Evolutionary conservation across 2,329 filamentous ascomycete genomes (phyloP), one percentile per base, ranked within the genome.

Genomic region (Nothophaeocryptopus gaeumannii): DNA sequence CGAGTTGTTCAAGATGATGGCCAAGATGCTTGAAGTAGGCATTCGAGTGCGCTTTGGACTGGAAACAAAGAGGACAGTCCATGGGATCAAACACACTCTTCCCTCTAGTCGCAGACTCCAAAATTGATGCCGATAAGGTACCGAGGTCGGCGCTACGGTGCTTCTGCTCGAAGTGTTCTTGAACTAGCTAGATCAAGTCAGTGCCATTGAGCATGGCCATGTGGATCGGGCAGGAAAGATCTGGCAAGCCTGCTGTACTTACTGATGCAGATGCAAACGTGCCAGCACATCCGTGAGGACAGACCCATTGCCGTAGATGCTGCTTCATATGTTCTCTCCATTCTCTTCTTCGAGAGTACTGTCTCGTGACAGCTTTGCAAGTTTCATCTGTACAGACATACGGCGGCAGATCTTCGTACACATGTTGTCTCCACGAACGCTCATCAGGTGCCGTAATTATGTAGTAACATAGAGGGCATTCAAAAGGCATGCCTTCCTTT

Each of bases 1-100:
- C 48, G 8, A 51, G 32, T 31, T 39, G 47, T 15, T 50, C 41
- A 20, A 45, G 15, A 33, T 50, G 47, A 16, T 45, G 47, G 7
- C 47, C 42, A 0, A 46, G 20, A 26, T 50, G 47, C 31, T 37
- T 50, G 30, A 33, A 35, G 35, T 30, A 45, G 11, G 12, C 11
- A 2, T 37, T 32, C 15, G 13, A 13, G 16, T 30, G 12, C 2
- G 15, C 10, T 12, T 33, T 35, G 0, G 14, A 13, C 10, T 45
- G 12, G 3, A 34, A 38, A 14, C 47, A 45, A 8, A 38, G 29
- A 3, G 40, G 35, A 14, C 47, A 50, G 2, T 31, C n/a, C n/a
- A 44, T 35, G 11, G 14, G 12, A 14, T 34, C 16, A 11, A 2
- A 14, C 8, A 34, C 29, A 11, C 14, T n/a, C n/a, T 36, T 31